Evolutionary conservation across 257 asterid species (phyloP), one percentile per base, ranked within the genome.

Genomic region (Nicotiana attenuata): DNA sequence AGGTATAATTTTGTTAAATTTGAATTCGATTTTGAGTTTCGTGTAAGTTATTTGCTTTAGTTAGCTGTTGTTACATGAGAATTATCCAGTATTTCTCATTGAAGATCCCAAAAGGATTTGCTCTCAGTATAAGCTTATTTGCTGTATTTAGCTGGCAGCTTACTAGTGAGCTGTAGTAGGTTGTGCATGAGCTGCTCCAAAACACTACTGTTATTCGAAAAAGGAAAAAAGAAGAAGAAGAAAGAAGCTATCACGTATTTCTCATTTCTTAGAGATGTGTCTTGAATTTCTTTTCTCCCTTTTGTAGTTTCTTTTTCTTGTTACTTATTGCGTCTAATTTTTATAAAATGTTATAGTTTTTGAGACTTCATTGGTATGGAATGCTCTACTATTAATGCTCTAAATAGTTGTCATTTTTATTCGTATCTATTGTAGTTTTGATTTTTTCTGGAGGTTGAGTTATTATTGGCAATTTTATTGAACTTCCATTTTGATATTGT

Each of bases 1-100:
- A 86, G 92, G 98, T 94, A 87, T 69, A 14, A 11, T 64, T 50
- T 33, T n/a, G 41, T 78, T 16, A 1, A 7, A 52, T 76, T 57
- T 17, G 10, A 24, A 47, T 28, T 35, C 22, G 2, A 7, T 78
- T 59, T 47, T 65, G 76, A 38, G 31, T n/a, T 17, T 16, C n/a
- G 13, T 64, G 24, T 67, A 26, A 33, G 76, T 66, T 38, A 69
- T 22, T 45, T 56, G 16, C 22, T 71, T 47, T 45, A 71, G 24
- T 22, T 71, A 71, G 24, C 61, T 47, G 15, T 22, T 24, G 22
- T 71, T 19, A 41, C 3, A 38, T 41, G 59, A 69, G 1, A 41
- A 11, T 38, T 69, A 38, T 69, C 9, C 31, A 38, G 41, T 69
- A 38, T 17, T 56, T 56, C 22, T 56, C 20, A 56, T 56, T 56